Evolutionary conservation across 169 alveolate genomes (phyloP).

Genomic region (Plasmodium relictum): DNA sequence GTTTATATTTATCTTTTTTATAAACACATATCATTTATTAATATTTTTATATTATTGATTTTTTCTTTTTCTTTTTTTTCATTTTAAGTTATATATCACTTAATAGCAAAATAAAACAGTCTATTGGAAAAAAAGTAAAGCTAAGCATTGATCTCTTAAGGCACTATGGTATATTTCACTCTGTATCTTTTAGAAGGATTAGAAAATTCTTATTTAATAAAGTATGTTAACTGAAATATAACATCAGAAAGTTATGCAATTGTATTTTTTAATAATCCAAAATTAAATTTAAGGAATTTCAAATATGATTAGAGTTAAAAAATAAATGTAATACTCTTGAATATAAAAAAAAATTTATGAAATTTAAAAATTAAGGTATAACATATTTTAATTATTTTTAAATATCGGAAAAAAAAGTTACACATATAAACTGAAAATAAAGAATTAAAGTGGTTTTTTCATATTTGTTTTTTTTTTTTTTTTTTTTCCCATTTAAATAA

Average conservation of each 20-base stretch:
- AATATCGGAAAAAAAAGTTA: too few relatives aligned
- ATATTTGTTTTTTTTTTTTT: background rate
- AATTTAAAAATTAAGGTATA: background rate
- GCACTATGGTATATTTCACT: constrained; percentile 5
- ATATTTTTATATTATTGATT: too few relatives aligned
- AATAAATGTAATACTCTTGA: background rate
- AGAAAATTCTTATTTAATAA: constrained; percentile 11
- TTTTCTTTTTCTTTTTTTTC: too few relatives aligned
- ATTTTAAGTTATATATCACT: constrained; percentile 52
- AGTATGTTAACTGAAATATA: constrained; percentile 27
- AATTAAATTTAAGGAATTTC: constrained; percentile 13
- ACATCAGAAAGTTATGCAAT: constrained; percentile 36
- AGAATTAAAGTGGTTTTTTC: too few relatives aligned
- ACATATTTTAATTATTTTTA: background rate
- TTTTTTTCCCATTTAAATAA: background rate
- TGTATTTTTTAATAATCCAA: constrained; percentile 26
- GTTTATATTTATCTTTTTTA: background rate
- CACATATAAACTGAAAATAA: too few relatives aligned
- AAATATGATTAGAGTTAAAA: background rate
- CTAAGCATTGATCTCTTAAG: constrained; percentile 30
- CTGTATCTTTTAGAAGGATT: constrained; percentile 41
- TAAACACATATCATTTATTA: background rate
- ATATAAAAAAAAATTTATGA: background rate
- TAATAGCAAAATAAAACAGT: constrained; percentile 6
- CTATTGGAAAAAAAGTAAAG: constrained; percentile 48